Evolutionary conservation across 1,284 basidiomycete genomes (phyloP), one percentile per base, ranked within the genome.

Genomic region (Cutaneotrichosporon cavernicola): DNA sequence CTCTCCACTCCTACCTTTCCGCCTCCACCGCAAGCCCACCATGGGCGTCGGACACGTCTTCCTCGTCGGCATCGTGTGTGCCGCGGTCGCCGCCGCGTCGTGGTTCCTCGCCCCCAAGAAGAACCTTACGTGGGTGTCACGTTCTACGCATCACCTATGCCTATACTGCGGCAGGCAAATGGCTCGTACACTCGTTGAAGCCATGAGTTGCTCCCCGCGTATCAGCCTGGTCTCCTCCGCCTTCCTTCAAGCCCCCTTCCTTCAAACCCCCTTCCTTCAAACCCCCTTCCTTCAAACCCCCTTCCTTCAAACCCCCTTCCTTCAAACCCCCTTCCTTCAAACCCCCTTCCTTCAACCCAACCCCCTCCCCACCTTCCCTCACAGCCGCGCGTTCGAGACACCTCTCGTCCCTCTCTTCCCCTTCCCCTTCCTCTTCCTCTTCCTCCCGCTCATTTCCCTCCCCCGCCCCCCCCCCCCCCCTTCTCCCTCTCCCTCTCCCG

Each of bases 71-170:
- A 63, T 81, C 58, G 63, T 81, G 62, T 65, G 68, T 43, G 68
- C 75, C 14, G 89, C 82, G 0, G 81, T 92, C 30, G 91, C 89
- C 82, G 81, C 83, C 1, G 83, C 82, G 40, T 84, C 86, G 1
- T 91, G 87, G 81, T 81, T 91, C 52, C 84, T 88, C 63, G 86
- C 87, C 0, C 91, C 90, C 1, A 93, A 92, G 76, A 86, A 90
- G 49, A 86, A 93, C 66, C 92, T 95, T 83, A 89, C 89, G 93
- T 96, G 75, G 71, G 90, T 86, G 16, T 14, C n/a, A 2, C n/a
- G 5, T 26, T 51, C n/a, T 30, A 11, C 14, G 26, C 26, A 26
- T 26, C 26, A 26, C 26, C 26, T 26, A 26, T 26, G 3, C 26
- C 26, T 26, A 1, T 26, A 26, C 26, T 26, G 26, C 26, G 26